phyloP scores from a whole-genome alignment of 2,329 filamentous ascomycete genomes.

The Aspergillus fijiensis region DNA sequence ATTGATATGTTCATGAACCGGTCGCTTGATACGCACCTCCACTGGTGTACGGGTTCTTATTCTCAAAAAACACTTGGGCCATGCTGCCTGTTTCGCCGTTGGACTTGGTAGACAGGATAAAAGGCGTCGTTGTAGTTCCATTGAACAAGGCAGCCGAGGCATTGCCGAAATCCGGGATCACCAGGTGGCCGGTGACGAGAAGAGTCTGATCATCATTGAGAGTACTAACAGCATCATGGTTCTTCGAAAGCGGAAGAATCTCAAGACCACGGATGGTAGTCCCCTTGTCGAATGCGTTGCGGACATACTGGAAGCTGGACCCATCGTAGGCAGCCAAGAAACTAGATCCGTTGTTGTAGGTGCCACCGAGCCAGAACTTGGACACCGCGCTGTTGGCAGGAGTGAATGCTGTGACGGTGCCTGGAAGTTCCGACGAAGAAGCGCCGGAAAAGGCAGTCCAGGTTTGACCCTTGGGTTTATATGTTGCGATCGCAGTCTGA shows the following conservation, averaged over 20 bases:
- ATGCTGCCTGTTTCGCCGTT: slow-evolving; percentile 70
- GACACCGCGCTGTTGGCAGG: slow-evolving; percentile 70
- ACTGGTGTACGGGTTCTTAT: slow-evolving; percentile 70
- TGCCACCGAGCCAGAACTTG: slow-evolving; percentile 80
- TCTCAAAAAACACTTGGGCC: slow-evolving; percentile 79
- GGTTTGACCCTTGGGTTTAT: slow-evolving; percentile 63
- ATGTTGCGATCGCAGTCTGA: slow-evolving; percentile 67
- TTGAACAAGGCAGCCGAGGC: slow-evolving; percentile 87
- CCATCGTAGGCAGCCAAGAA: slow-evolving; percentile 85
- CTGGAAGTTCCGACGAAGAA: slow-evolving; percentile 60
- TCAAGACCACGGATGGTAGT: slow-evolving; percentile 78
- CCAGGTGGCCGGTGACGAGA: slow-evolving; percentile 80
- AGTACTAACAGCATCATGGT: slow-evolving; percentile 64
- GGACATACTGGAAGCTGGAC: slow-evolving; percentile 66
- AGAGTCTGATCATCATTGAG: slow-evolving; percentile 69
- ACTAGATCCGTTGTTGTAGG: slow-evolving; percentile 63
- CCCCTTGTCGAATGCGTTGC: slow-evolving; percentile 60
- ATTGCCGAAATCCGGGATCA: slow-evolving; percentile 71
- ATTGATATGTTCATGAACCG: neutral
- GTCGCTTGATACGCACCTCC: slow-evolving; percentile 54
- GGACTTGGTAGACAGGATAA: slow-evolving; percentile 71
- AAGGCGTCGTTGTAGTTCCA: slow-evolving; percentile 74
- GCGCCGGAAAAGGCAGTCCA: slow-evolving; percentile 64
- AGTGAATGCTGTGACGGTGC: slow-evolving; percentile 73
- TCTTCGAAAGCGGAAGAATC: slow-evolving; percentile 68